These are phyloP conservation scores for Immersiella caudata DNA, from an alignment of 495 filamentous ascomycete species.

Conservation along the genomic window DNA sequence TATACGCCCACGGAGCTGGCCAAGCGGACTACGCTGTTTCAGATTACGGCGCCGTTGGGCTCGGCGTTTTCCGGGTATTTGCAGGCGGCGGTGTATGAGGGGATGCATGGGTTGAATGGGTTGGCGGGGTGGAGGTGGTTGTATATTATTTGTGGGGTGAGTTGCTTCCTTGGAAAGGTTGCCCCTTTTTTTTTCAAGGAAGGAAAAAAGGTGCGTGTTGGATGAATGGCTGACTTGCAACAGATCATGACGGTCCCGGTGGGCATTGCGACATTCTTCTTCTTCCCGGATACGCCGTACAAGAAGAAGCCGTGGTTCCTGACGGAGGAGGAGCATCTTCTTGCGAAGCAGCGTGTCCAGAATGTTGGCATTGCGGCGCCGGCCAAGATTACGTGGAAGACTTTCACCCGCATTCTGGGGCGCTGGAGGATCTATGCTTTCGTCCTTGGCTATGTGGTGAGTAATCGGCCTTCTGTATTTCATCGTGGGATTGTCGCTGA, in stretches of 20 bases:
- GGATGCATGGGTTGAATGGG: slow-evolving; percentile 49
- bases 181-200: too few species aligned
- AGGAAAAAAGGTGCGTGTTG: too few species aligned
- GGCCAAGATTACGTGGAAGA: slow-evolving; percentile 34
- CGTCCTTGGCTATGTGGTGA: slow-evolving; percentile 8
- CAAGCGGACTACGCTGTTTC: slow-evolving; percentile 58
- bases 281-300: slow-evolving; percentile 60
- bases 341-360: slow-evolving; percentile 31
- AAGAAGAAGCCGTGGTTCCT: slow-evolving; percentile 56
- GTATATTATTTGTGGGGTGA: slow-evolving; percentile 13
- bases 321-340: slow-evolving; percentile 30
- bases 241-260: slow-evolving; percentile 52
- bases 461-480: slow-evolving; percentile 56
- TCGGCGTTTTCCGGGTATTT: slow-evolving; percentile 52
- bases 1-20: slow-evolving; percentile 63
- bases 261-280: slow-evolving; percentile 55
- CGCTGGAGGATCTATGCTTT: slow-evolving; percentile 31
- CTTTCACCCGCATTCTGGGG: slow-evolving; percentile 56
- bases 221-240: too few species aligned
- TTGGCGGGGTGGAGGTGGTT: slow-evolving; percentile 60
- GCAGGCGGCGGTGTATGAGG: slow-evolving; percentile 57
- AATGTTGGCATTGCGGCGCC: slow-evolving; percentile 38
- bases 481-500: slow-evolving; percentile 40
- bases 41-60: slow-evolving; percentile 47
- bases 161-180: too few species aligned